Base-by-base conservation (phyloP, 208 protist species). In the Trypanosoma cruzi region DNA sequence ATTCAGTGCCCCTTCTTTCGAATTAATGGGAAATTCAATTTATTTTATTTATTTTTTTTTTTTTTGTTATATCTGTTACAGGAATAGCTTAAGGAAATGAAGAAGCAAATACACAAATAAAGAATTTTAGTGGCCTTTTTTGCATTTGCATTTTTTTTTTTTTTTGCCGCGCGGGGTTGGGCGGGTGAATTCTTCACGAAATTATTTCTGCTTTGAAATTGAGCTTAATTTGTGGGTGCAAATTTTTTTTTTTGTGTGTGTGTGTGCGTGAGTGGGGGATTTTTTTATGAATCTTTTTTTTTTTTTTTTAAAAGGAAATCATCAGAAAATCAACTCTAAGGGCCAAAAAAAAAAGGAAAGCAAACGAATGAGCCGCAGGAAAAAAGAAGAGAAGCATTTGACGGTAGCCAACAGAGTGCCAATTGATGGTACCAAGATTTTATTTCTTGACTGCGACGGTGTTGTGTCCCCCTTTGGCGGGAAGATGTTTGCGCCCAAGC, bases 371-470 rank as follows among this genome's bases (percentile, higher is more conserved):
- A 31, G 14, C n/a, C 26, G 20, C 24, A 64, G 29, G 26, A 32
- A 37, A 8, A 4, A 40, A 6, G 44, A 53, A 4, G 40, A 24
- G 34, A 53, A 53, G 4, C 14, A 22, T 29, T 0, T 16, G 26
- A 10, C 5, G 18, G 46, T 34, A 14, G 46, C 46, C 13, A 60
- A 36, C 8, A 44, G 11, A 2, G 50, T 49, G 20, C 40, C 46
- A 10, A 24, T 8, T 29, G 26, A 18, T 14, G 53, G 68, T 14
- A 84, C 78, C 11, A 92, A 89, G 61, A 79, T 92, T 32, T 58
- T 92, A 2, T 92, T 92, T 50, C 73, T 92, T 31, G 86, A 92
- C 68, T 92, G 86, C 52, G 86, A 92, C 68, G 86, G 86, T 48
- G 86, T 92, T 20, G 68, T 92, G 1, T 92, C 86, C 16, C 86